phyloP scores from a whole-genome alignment of 768 basidiomycete genomes.

The Mycena crocata region DNA sequence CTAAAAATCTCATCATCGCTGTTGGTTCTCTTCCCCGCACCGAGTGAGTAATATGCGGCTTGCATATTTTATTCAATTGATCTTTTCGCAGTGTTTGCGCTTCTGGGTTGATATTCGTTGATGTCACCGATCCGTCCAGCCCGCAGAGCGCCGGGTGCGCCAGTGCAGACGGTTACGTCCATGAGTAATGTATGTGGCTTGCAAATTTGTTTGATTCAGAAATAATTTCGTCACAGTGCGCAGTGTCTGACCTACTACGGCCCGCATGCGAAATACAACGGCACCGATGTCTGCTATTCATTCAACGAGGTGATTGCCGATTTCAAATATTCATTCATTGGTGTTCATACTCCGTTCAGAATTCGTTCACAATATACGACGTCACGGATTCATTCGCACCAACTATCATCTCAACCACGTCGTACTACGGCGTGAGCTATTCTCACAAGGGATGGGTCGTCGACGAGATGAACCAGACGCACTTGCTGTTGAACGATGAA shows the following conservation, averaged over 20 bases:
- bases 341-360: too few species aligned
- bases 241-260: constrained; percentile 44
- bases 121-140: constrained; percentile 40
- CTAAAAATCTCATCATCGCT: constrained; percentile 37
- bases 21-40: constrained; percentile 42
- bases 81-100: constrained; percentile 23
- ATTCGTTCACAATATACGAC: constrained; percentile 43
- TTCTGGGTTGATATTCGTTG: constrained; percentile 45
- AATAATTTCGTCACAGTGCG: constrained; percentile 25
- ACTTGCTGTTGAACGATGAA: constrained; percentile 43
- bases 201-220: not conserved
- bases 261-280: constrained; percentile 40
- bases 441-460: constrained; percentile 47
- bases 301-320: too few species aligned
- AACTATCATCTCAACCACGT: constrained; percentile 39
- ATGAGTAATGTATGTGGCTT: constrained; percentile 31
- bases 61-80: not conserved
- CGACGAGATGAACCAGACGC: constrained; percentile 39
- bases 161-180: constrained; percentile 44
- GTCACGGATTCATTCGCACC: constrained; percentile 37
- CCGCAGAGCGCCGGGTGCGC: constrained; percentile 38
- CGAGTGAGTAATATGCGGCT: not conserved
- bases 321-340: too few species aligned
- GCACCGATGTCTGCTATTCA: constrained; percentile 43
- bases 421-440: constrained; percentile 43